Conservation (phyloP, 352 stramenopile species). For the Pythium aquatile region DNA sequence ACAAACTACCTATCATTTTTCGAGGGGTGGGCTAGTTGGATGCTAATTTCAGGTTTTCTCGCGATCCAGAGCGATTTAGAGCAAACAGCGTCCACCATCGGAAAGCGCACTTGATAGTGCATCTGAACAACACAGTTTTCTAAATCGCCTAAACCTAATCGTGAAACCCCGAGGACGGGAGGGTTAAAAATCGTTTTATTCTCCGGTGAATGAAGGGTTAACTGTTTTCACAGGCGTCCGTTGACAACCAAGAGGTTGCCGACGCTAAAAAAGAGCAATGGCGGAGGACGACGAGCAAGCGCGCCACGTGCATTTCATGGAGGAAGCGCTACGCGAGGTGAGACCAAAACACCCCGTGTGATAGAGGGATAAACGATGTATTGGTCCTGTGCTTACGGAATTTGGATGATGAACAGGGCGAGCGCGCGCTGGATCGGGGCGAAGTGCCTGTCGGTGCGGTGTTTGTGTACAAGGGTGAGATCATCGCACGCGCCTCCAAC, state of each 20-base stretch:
- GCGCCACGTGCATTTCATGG: slow-evolving; percentile 66
- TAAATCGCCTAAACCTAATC: too few species aligned
- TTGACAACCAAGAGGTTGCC: slow-evolving; percentile 1
- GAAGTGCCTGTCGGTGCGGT: slow-evolving; percentile 92
- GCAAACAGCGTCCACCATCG: too few species aligned
- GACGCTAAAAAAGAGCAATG: slow-evolving; percentile 10
- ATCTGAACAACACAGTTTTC: too few species aligned
- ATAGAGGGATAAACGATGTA: background rate
- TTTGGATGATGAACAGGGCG: slow-evolving; percentile 39
- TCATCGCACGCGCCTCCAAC: slow-evolving; percentile 85
- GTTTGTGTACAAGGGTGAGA: slow-evolving; percentile 76
- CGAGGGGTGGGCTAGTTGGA: too few species aligned
- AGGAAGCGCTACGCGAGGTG: slow-evolving; percentile 68
- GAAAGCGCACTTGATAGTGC: too few species aligned
- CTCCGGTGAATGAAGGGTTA: too few species aligned
- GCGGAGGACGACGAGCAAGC: slow-evolving; percentile 11
- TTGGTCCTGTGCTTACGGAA: background rate
- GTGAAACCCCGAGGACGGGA: too few species aligned
- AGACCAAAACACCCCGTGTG: background rate
- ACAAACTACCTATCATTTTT: too few species aligned
- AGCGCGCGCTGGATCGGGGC: slow-evolving; percentile 65
- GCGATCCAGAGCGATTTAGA: too few species aligned
- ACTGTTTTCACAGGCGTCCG: background rate
- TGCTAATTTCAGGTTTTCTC: too few species aligned
- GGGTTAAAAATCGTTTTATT: too few species aligned